phyloP scores from a whole-genome alignment of 164 flowering plant genomes.

The Magnolia officinalis region DNA sequence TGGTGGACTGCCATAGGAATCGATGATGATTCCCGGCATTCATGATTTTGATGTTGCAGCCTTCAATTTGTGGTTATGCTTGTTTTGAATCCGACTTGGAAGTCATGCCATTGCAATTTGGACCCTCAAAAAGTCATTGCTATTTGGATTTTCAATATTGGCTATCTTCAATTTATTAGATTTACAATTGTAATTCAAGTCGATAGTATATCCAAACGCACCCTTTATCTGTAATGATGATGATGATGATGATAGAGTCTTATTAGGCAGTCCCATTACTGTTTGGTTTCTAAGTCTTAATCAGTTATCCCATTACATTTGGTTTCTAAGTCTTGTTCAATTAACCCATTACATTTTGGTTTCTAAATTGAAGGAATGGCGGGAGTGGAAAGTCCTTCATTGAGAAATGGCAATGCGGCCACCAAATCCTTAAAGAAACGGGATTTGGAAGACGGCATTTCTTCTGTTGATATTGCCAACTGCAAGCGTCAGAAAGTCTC shows the following conservation, averaged over 20 bases:
- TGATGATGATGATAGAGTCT: too few species aligned
- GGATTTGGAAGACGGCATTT: constrained; percentile 5
- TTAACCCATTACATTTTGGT: not conserved
- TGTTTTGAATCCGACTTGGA: not conserved
- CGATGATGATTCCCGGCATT: too few species aligned
- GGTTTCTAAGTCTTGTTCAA: not conserved
- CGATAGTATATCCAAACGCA: too few species aligned
- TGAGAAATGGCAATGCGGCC: not conserved
- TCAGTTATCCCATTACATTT: not conserved
- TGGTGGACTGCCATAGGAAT: too few species aligned
- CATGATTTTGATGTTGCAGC: too few species aligned
- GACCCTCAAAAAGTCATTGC: not conserved
- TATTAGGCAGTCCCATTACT: not conserved
- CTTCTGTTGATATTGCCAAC: constrained; percentile 15
- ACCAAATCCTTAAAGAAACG: not conserved
- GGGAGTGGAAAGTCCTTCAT: not conserved
- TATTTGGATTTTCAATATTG: not conserved
- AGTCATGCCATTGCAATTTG: not conserved
- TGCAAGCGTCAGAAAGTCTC: constrained; percentile 49
- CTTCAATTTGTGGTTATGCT: too few species aligned
- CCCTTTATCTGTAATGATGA: too few species aligned
- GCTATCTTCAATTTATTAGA: not conserved
- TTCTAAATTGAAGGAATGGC: not conserved
- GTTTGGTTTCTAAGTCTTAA: not conserved
- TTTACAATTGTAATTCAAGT: not conserved